Conservation (phyloP, 78 protist species). For the Protostelium mycophagum region DNA sequence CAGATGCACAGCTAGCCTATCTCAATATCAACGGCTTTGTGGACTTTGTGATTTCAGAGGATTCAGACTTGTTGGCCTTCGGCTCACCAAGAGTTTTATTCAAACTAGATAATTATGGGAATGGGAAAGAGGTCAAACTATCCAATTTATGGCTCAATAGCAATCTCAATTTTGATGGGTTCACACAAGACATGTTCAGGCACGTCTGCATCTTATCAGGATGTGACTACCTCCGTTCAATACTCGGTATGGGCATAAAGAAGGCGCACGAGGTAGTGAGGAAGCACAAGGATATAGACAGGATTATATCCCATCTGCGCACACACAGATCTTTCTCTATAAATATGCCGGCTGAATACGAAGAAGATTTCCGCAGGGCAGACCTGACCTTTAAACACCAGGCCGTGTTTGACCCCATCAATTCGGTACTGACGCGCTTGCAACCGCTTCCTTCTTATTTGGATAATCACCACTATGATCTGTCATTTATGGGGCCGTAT, state of each 20-base stretch:
- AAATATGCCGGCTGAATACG: slow-evolving; percentile 45
- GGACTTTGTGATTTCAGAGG: slow-evolving; percentile 90
- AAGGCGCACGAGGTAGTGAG: slow-evolving; percentile 71
- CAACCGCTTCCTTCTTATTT: not conserved
- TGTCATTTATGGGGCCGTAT: not conserved
- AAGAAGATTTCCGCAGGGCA: slow-evolving; percentile 39
- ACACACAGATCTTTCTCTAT: slow-evolving; percentile 2
- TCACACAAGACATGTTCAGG: slow-evolving; percentile 35
- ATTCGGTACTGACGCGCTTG: not conserved
- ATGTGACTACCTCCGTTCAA: slow-evolving; percentile 91
- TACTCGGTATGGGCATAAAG: slow-evolving; percentile 88
- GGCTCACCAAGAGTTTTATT: slow-evolving; percentile 63
- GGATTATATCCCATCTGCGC: slow-evolving; percentile 1
- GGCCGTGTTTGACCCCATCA: slow-evolving; percentile 62
- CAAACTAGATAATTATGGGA: slow-evolving; percentile 76
- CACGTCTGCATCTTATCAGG: slow-evolving; percentile 91
- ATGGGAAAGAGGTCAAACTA: slow-evolving; percentile 33
- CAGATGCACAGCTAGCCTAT: slow-evolving; percentile 98
- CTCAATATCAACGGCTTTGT: slow-evolving; percentile 56
- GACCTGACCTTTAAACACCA: slow-evolving; percentile 75
- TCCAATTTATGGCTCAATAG: slow-evolving; percentile 20
- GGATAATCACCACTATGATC: not conserved
- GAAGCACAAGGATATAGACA: slow-evolving; percentile 19
- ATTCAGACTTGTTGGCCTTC: slow-evolving; percentile 93
- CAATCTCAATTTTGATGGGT: slow-evolving; percentile 17